Conservation (phyloP, 768 basidiomycete species). For the Trametes villosa region DNA sequence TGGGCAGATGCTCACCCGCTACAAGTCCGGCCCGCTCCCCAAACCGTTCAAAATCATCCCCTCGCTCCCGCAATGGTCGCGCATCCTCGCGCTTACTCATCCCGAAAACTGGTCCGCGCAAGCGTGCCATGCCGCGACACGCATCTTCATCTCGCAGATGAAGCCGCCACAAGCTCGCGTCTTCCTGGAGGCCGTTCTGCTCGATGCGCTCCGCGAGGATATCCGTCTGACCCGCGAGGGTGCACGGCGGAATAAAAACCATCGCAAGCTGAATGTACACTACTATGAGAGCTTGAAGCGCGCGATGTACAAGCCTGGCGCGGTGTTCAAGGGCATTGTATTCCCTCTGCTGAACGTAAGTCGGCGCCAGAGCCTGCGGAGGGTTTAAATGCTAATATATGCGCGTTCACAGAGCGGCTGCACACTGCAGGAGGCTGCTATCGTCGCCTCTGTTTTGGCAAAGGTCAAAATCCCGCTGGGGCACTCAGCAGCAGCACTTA, state of each 20-base stretch:
- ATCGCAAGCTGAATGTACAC: constrained; percentile 91
- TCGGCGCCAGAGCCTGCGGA: constrained; percentile 6
- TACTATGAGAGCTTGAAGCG: constrained; percentile 93
- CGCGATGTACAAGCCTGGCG: constrained; percentile 93
- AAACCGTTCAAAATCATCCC: constrained; percentile 99
- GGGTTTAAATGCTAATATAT: not conserved
- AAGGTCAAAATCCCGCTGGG: constrained; percentile 95
- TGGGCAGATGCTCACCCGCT: constrained; percentile 81
- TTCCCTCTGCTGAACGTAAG: constrained; percentile 93
- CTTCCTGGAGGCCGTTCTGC: constrained; percentile 88
- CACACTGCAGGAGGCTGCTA: constrained; percentile 91
- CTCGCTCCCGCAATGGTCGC: constrained; percentile 93
- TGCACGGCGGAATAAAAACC: constrained; percentile 39
- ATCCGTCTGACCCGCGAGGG: constrained; percentile 56
- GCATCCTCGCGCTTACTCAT: constrained; percentile 88
- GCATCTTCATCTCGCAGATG: constrained; percentile 95
- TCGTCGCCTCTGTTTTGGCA: constrained; percentile 88
- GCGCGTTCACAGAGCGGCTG: constrained; percentile 62
- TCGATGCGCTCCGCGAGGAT: constrained; percentile 89
- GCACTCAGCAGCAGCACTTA: constrained; percentile 92
- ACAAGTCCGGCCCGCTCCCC: constrained; percentile 93
- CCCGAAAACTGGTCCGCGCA: constrained; percentile 97
- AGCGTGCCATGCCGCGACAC: constrained; percentile 91
- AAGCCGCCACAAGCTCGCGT: constrained; percentile 93
- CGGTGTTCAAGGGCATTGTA: constrained; percentile 97